Evolutionary conservation across 2,329 filamentous ascomycete genomes (phyloP), one percentile per base, ranked within the genome.

Genomic region (Colletotrichum sidae): DNA sequence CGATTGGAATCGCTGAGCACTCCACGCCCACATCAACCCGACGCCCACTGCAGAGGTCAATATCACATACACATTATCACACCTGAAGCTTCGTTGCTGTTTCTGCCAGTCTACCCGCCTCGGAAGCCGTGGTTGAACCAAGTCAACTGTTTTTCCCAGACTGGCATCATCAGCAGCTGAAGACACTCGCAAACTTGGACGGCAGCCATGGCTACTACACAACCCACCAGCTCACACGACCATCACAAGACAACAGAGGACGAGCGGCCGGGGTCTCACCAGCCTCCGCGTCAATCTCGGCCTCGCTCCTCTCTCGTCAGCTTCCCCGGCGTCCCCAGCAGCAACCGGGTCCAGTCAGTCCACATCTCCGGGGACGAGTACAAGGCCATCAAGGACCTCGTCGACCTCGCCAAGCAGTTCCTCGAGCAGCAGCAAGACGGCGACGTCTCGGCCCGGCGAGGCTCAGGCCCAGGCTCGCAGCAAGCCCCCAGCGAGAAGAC

Each of bases 401-500:
- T 65, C 12, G 57, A 55, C 10, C 34, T 65, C 25, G 62, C 62
- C 51, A 65, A 61, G 11, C n/a, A 17, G 11, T 61, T 55, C 4
- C 62, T 65, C 3, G 62, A 59, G 37, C 53, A 55, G 34, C 51
- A 61, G 34, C 45, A 65, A 55, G 50, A 11, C 10, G 35, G 39
- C 35, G 51, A 55, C 8, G 13, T 7, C 12, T 52, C 51, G 6
- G 37, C n/a, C 8, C 55, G 25, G 11, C 25, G 25, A 25, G 25
- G 25, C 25, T 25, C 25, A 1, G 25, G 25, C 25, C 1, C 25
- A 1, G 4, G 4, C 25, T 25, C 25, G 3, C 25, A 25, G 25
- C 25, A 55, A 61, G 51, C 13, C 62, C 13, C 62, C 62, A 4
- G 41, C 35, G 39, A 55, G 12, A 57, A 57, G 7, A 56, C 78